These are phyloP conservation scores for Fusarium kyushuense DNA, from an alignment of 2,329 filamentous ascomycete genomes.

Conservation along the genomic window DNA sequence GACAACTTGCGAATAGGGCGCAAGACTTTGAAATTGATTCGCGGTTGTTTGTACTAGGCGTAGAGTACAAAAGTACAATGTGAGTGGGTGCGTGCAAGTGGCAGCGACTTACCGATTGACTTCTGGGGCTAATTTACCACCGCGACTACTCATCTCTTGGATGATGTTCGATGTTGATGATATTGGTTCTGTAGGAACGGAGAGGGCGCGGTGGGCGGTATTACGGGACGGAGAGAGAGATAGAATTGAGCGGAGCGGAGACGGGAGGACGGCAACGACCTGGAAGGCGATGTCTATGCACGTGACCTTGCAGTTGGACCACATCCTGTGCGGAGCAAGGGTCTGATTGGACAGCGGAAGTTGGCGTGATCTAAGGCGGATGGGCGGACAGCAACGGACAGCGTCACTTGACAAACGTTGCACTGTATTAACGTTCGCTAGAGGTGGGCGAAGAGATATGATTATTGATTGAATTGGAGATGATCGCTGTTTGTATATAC, in stretches of 20 bases:
- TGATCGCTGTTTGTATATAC: conserved; percentile 1
- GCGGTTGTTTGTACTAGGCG: conserved; percentile 19
- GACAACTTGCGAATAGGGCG: conserved; percentile 25
- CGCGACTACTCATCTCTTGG: conserved; percentile 96
- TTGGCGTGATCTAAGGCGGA: conserved; percentile 41
- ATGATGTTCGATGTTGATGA: conserved; percentile 52
- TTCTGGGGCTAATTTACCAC: conserved; percentile 98
- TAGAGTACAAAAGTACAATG: background rate
- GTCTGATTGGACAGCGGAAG: conserved; percentile 22
- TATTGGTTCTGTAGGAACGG: conserved; percentile 49
- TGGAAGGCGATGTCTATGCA: conserved; percentile 43
- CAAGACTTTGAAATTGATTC: conserved; percentile 28
- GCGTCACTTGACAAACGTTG: conserved; percentile 37
- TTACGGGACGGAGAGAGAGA: conserved; percentile 44
- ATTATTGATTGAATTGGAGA: background rate
- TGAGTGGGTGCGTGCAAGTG: background rate
- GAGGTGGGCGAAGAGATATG: background rate
- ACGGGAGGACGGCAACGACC: conserved; percentile 48
- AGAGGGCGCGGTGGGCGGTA: conserved; percentile 45
- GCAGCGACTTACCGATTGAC: conserved; percentile 81
- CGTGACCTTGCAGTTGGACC: conserved; percentile 44
- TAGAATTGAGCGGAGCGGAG: conserved; percentile 50
- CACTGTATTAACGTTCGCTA: background rate
- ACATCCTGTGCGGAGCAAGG: conserved; percentile 9
- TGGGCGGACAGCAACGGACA: conserved; percentile 32